Conservation (phyloP, 306 rosid species). For the Biancaea sappan region DNA sequence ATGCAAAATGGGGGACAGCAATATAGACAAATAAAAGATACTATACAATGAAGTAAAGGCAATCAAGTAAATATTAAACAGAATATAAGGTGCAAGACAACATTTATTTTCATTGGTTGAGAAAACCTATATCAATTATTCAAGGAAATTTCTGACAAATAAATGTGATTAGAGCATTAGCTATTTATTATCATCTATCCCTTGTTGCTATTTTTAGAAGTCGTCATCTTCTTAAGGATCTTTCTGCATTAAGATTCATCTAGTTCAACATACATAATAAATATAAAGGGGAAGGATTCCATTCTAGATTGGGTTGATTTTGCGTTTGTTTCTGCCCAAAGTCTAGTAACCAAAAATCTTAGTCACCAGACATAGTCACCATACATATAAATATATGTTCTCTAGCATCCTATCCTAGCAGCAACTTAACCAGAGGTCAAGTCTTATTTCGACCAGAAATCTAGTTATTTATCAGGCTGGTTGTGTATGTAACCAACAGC, state of each 20-base stretch:
- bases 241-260: background rate
- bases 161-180: background rate
- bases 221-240: background rate
- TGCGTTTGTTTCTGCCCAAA: background rate
- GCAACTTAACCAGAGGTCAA: background rate
- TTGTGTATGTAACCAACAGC: background rate
- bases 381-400: background rate
- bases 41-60: background rate
- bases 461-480: background rate
- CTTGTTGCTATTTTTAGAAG: background rate
- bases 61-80: background rate
- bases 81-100: background rate
- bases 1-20: background rate
- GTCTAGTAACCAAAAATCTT: background rate
- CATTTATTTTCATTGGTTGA: background rate
- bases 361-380: background rate
- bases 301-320: background rate
- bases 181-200: background rate
- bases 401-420: background rate
- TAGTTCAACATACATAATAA: background rate
- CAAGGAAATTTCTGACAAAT: too few species aligned
- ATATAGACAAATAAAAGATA: background rate
- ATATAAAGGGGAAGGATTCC: too few species aligned
- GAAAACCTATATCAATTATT: too few species aligned
- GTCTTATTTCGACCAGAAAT: background rate